Evolutionary conservation across 441 rosid genomes (phyloP), one percentile per base, ranked within the genome.

Genomic region (Adansonia rubrostipa): DNA sequence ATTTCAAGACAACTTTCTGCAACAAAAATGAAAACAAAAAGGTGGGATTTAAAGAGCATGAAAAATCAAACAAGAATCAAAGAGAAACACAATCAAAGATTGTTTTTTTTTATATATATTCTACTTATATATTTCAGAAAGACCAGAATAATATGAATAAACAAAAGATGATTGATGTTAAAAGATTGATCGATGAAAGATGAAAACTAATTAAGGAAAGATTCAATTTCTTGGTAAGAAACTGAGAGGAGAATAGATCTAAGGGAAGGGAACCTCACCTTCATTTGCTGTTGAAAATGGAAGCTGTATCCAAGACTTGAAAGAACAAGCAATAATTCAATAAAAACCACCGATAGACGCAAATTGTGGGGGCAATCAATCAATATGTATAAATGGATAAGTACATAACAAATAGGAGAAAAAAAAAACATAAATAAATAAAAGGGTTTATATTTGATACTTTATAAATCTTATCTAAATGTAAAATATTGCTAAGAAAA

Each of bases 1-100:
- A 48, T 78, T 84, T 87, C 85, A 92, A 19, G 5, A 88, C 92
- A 54, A 87, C 68, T 82, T 92, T 92, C 94, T 92, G 85, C 69
- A 72, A 61, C 13, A 79, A 54, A 78, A n/a, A n/a, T n/a, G 61
- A 68, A 47, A 36, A 63, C 68, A 74, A 8, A 8, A 73, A 9
- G 10, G 19, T 13, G 44, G 45, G 45, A 5, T 42, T 42, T 42
- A 9, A 60, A 22, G 15, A 9, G n/a, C 40, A 68, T 22, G 2
- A 13, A 62, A 45, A 33, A 53, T 44, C 60, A 33, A 15, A 42
- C 9, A 66, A 15, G 19, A 44, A 2, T 5, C 50, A 36, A 9
- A 51, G 47, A 36, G 6, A 71, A 65, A 42, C 58, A 10, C 71
- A 33, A 54, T 33, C 45, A 63, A 36, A 62, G 9, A 63, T 14